These are phyloP conservation scores for Wickerhamiella slavikovae DNA, from an alignment of 805 yeast species.

Conservation along the genomic window DNA sequence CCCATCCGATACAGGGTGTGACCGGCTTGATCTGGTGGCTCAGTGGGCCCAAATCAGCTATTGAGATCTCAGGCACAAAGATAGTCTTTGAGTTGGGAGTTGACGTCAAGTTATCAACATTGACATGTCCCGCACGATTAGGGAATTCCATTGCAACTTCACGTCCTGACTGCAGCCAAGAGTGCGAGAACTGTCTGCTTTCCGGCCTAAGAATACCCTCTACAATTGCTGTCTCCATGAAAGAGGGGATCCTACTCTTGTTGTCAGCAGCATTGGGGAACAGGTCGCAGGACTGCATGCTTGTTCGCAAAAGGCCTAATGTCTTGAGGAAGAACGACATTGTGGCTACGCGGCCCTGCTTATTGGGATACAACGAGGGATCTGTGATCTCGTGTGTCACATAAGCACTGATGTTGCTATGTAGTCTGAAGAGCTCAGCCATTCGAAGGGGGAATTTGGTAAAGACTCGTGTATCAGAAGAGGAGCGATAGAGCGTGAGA, in stretches of 20 bases:
- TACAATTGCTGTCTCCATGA: constrained; percentile 59
- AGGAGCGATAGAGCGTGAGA: constrained; percentile 29
- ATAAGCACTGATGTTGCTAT: constrained; percentile 42
- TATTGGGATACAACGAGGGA: constrained; percentile 21
- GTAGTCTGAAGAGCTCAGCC: constrained; percentile 42
- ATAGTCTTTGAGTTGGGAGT: constrained; percentile 8
- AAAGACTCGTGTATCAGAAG: constrained; percentile 23
- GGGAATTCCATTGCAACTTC: constrained; percentile 12
- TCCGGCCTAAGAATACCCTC: constrained; percentile 67
- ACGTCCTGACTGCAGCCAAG: constrained; percentile 47
- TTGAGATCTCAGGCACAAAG: constrained; percentile 14
- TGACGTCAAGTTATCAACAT: neutral
- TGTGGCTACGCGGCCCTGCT: constrained; percentile 38
- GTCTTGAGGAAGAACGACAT: constrained; percentile 51
- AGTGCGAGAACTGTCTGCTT: constrained; percentile 41
- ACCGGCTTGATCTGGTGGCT: constrained; percentile 19
- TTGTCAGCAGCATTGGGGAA: constrained; percentile 21
- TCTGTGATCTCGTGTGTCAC: constrained; percentile 47
- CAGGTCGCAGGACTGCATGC: constrained; percentile 38
- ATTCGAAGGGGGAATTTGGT: constrained; percentile 49
- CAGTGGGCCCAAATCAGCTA: constrained; percentile 6
- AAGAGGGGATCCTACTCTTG: constrained; percentile 40
- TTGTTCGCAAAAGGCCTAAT: constrained; percentile 40
- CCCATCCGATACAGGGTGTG: constrained; percentile 86
- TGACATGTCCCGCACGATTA: constrained; percentile 3